Evolutionary conservation across 2,329 filamentous ascomycete species (phyloP), one percentile per base, ranked within the genome.

Genomic region (Anisogramma anomala): DNA sequence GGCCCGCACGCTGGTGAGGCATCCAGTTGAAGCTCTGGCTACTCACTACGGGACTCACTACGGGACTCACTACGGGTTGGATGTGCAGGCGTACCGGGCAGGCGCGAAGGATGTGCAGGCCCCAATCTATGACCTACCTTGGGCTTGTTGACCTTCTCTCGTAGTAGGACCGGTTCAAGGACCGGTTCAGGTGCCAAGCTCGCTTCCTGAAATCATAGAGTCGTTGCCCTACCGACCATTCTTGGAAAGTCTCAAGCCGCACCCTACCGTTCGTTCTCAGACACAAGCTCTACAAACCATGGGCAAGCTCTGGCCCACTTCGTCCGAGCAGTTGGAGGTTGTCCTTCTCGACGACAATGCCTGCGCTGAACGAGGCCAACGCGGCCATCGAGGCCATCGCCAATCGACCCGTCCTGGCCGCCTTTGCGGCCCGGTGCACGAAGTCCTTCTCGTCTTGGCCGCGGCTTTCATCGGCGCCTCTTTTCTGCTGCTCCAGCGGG

Each of bases 291-390:
- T 20, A 20, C 30, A 27, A 22, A 25, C 10, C 9, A 38, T 38
- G 36, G 10, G 19, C 27, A 25, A 25, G 14, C 28, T 18, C 18
- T 38, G 36, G 27, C 20, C 27, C 20, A 19, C 3, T 2, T 32
- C 27, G 13, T 10, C 26, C 7, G 20, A 26, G 14, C 33, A 36
- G 11, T 33, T 41, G 3, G 19, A 41, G 5, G 39, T 36, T 19
- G 28, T 41, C 11, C 20, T n/a, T 25, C 26, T 41, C 11, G 39
- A 41, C 4, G 39, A 41, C 27, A 14, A 32, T 10, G 26, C 33
- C 4, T n/a, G n/a, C n/a, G n/a, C n/a, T n/a, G n/a, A n/a, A n/a
- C n/a, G 20, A 5, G 9, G 11, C 6, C 19, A 41, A 6, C 13
- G 22, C 11, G 14, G 18, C 10, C 33, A 36, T 11, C 13, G 22